Conservation (phyloP, 495 filamentous ascomycete genomes). For the Neurospora sp. region DNA sequence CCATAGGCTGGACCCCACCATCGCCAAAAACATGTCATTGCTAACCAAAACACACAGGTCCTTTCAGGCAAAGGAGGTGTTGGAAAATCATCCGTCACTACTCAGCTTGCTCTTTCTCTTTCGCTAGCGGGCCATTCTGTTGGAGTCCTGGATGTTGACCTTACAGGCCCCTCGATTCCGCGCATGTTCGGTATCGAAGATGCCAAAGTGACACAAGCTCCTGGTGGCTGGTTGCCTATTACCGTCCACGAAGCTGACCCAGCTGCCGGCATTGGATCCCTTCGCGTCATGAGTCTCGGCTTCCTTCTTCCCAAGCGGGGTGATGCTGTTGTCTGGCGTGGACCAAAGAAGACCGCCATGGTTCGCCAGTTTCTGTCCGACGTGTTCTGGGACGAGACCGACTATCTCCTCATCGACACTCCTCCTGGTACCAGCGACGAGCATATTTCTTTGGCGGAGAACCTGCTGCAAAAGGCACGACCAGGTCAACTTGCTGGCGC, state of each 20-base stretch:
- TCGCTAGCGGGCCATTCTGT: conserved; percentile 75
- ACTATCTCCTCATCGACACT: conserved; percentile 90
- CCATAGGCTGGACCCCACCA: conserved; percentile 2
- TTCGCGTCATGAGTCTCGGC: conserved; percentile 86
- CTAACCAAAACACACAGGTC: conserved; percentile 37
- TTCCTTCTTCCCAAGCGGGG: conserved; percentile 76
- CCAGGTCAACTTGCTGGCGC: conserved; percentile 63
- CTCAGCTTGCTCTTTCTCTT: conserved; percentile 86
- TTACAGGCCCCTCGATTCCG: conserved; percentile 93
- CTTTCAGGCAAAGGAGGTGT: conserved; percentile 98
- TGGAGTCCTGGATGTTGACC: conserved; percentile 90
- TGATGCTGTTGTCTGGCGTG: conserved; percentile 93
- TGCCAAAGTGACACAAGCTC: conserved; percentile 80
- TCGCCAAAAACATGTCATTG: conserved; percentile 5
- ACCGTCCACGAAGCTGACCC: conserved; percentile 54
- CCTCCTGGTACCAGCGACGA: conserved; percentile 95
- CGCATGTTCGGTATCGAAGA: conserved; percentile 84
- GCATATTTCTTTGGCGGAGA: conserved; percentile 89
- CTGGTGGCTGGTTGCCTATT: conserved; percentile 84
- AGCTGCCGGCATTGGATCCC: conserved; percentile 45
- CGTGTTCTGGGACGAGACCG: conserved; percentile 79
- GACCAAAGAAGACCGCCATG: conserved; percentile 99
- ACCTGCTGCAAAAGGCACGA: conserved; percentile 54
- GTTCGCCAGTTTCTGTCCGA: conserved; percentile 90
- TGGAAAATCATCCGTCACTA: conserved; percentile 93